Conservation (phyloP, 345 rosid species). For the Salix caprea region DNA sequence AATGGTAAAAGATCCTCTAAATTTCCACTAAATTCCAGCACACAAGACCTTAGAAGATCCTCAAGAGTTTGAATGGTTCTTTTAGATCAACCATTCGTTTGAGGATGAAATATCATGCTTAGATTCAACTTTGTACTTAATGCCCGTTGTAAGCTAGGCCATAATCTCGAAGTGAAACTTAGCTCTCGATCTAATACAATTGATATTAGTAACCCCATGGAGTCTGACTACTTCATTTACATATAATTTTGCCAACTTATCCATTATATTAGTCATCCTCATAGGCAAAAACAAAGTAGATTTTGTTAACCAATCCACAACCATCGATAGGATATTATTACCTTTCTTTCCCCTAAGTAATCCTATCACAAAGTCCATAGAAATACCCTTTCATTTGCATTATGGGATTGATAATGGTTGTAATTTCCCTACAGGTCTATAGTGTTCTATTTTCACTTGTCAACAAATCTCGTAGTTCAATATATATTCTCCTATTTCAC, state of each 20-base stretch:
- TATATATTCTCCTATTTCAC: too few species aligned
- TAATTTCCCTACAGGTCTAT: not conserved
- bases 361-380: not conserved
- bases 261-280: accelerated
- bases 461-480: not conserved
- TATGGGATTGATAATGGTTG: not conserved
- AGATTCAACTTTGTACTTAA: not conserved
- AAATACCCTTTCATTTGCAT: not conserved
- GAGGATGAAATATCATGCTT: not conserved
- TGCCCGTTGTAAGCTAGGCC: not conserved
- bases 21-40: too few species aligned
- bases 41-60: not conserved
- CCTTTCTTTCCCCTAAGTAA: not conserved
- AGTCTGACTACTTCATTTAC: not conserved
- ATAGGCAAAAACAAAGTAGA: not conserved
- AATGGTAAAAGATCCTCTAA: too few species aligned
- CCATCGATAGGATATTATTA: too few species aligned
- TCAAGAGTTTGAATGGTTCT: too few species aligned
- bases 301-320: not conserved
- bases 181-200: not conserved
- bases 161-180: not conserved
- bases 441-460: not conserved
- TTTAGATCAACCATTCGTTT: too few species aligned
- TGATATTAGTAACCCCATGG: not conserved
- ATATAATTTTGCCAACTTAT: not conserved